These are phyloP conservation scores for Cyberlindnera suaveolens DNA, from an alignment of 805 yeast genomes.

Conservation along the genomic window DNA sequence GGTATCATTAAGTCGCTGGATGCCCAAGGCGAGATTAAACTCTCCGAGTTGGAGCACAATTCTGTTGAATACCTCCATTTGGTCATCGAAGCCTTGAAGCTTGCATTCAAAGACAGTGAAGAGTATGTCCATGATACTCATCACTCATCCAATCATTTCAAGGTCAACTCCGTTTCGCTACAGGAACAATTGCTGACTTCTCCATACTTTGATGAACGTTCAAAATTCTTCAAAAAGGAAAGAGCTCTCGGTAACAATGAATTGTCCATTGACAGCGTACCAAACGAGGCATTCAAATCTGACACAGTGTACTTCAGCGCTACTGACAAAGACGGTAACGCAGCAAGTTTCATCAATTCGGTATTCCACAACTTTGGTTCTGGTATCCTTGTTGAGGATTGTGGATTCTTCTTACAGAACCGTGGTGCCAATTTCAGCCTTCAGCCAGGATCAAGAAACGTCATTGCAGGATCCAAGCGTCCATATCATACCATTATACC, in stretches of 20 bases:
- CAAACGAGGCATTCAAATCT: conserved; percentile 49
- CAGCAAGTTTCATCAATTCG: conserved; percentile 76
- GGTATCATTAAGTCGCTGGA: conserved; percentile 59
- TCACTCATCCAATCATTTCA: conserved; percentile 22
- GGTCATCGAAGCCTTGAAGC: conserved; percentile 63
- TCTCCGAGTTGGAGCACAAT: conserved; percentile 47
- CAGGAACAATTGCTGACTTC: conserved; percentile 39
- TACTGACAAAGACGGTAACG: conserved; percentile 65
- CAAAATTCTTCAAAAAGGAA: conserved; percentile 36
- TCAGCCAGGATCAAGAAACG: conserved; percentile 49
- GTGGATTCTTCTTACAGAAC: conserved; percentile 68
- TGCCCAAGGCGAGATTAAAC: conserved; percentile 35
- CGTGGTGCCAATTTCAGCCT: conserved; percentile 73
- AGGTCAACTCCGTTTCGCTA: background rate
- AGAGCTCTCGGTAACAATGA: conserved; percentile 36
- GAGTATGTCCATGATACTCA: conserved; percentile 61
- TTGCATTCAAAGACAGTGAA: conserved; percentile 71
- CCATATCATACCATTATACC: conserved; percentile 84
- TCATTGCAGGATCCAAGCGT: conserved; percentile 62
- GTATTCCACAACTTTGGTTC: conserved; percentile 66
- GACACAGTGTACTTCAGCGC: conserved; percentile 70
- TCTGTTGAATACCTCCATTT: conserved; percentile 65
- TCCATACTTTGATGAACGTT: conserved; percentile 44
- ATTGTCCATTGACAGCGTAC: conserved; percentile 44
- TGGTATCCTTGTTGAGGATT: conserved; percentile 55